Conservation (phyloP, 1,284 basidiomycete genomes). For the Cryptococcus amylolentus region DNA sequence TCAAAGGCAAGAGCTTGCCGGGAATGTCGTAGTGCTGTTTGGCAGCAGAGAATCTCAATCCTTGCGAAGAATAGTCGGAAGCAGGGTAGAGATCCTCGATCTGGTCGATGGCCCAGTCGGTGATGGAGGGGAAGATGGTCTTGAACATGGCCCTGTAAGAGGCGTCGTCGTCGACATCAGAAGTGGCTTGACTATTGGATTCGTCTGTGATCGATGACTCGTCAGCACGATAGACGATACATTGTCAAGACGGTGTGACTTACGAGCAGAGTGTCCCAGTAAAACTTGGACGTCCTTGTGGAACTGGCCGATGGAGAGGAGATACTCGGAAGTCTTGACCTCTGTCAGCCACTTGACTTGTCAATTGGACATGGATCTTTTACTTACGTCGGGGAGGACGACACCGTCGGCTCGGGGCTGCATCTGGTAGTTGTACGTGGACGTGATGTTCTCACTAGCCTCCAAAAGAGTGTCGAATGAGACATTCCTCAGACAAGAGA, state of each 20-base stretch:
- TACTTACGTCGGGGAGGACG: constrained; percentile 48
- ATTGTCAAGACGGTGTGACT: background rate
- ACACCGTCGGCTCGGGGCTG: constrained; percentile 56
- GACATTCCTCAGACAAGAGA: constrained; percentile 55
- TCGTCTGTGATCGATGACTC: background rate
- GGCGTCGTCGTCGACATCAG: background rate
- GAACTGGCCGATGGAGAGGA: constrained; percentile 18
- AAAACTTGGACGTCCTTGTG: constrained; percentile 6
- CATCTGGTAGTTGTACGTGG: constrained; percentile 8
- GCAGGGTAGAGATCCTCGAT: constrained; percentile 5
- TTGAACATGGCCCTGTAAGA: constrained; percentile 5
- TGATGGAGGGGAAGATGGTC: constrained; percentile 6
- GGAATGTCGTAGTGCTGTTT: constrained; percentile 5
- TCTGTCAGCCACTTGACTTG: background rate
- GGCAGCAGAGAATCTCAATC: background rate
- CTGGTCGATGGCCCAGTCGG: constrained; percentile 8
- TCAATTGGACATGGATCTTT: background rate
- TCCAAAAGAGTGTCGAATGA: constrained; percentile 52
- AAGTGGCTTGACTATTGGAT: background rate
- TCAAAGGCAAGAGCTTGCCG: constrained; percentile 4
- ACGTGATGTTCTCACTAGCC: constrained; percentile 18
- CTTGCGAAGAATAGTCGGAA: constrained; percentile 4
- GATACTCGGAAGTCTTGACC: constrained; percentile 40
- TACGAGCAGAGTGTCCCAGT: constrained; percentile 5
- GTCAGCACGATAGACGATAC: background rate